phyloP scores from a whole-genome alignment of 2,329 filamentous ascomycete genomes.

The Colletotrichum costaricense region DNA sequence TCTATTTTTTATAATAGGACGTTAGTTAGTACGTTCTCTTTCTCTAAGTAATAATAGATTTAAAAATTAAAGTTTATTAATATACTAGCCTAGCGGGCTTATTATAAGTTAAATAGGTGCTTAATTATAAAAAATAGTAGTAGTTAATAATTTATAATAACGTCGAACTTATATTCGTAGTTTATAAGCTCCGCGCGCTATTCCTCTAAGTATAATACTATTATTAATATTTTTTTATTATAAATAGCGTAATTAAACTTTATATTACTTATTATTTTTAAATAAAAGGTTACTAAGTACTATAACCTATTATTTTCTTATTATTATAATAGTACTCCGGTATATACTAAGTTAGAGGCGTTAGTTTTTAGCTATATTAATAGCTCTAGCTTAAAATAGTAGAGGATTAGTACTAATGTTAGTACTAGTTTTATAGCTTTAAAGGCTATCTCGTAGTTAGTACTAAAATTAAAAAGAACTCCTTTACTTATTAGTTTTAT shows the following conservation, averaged over 20 bases:
- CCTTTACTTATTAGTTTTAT: no score
- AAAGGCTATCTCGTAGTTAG: rapidly evolving
- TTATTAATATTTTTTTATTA: no score
- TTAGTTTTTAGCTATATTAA: rapidly evolving
- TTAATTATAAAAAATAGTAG: no score
- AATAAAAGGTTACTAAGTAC: no score
- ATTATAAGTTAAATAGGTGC: rapidly evolving
- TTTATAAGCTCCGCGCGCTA: rapidly evolving
- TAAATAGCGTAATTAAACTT: no score
- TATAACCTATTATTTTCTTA: rapidly evolving
- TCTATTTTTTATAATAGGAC: rapidly evolving
- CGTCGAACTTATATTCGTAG: rapidly evolving
- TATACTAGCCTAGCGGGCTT: rapidly evolving
- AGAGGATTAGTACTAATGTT: rapidly evolving
- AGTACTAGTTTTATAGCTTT: rapidly evolving
- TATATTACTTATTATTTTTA: rapidly evolving
- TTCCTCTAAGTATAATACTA: rapidly evolving
- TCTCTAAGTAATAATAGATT: rapidly evolving
- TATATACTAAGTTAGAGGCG: rapidly evolving
- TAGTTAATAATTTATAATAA: rapidly evolving
- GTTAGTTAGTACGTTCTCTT: rapidly evolving
- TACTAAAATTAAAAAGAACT: no score
- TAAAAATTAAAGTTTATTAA: no score
- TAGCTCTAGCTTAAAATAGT: rapidly evolving
- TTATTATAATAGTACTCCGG: rapidly evolving